Base-by-base conservation (phyloP, 768 basidiomycete species). In the Neoboletus brunneissimus region DNA sequence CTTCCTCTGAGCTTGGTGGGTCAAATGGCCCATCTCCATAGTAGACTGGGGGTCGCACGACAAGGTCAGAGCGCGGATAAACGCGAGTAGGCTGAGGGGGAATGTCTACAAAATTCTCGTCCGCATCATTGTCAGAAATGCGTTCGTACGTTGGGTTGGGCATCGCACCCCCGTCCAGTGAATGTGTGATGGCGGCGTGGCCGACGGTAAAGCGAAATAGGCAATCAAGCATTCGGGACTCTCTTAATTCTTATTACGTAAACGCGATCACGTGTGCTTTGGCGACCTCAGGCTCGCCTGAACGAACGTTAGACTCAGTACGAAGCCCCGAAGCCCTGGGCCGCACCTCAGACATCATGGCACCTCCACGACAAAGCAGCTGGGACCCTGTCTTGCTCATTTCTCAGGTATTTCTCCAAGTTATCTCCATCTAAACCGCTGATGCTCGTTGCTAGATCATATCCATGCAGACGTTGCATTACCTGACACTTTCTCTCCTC, bases 341-440 rank as follows among this genome's bases (percentile, higher is more conserved):
- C 29, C 43, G 35, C 48, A 40, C 22, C 20, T 31, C 34, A 35
- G 31, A 32, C 31, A 56, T 38, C 55, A 77, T 77, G 76, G 59
- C 74, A 41, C 72, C 70, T 38, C 60, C 72, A 52, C 78, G 77
- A 57, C 72, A 73, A 48, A 72, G 77, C 29, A 88, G 85, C 59
- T 97, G 94, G 95, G 95, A 98, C 69, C 94, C 95, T 20, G 75
- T 91, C 4, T 74, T 96, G 55, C 81, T 97, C 48, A 78, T 94
- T 61, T 93, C 91, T 56, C 94, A 97, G 79, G 94, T 84, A 78
- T 70, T 34, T 42, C 1, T 9, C 5, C 5, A 6, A 20, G 34
- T 7, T 15, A 20, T 13, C 18, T 10, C 35, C 18, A 44, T 44
- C n/a, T 38, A 41, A 38, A 41, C 38, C n/a, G 4, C 53, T 53